Evolutionary conservation across 164 flowering plant species (phyloP).

Genomic region (Magnolia officinalis): DNA sequence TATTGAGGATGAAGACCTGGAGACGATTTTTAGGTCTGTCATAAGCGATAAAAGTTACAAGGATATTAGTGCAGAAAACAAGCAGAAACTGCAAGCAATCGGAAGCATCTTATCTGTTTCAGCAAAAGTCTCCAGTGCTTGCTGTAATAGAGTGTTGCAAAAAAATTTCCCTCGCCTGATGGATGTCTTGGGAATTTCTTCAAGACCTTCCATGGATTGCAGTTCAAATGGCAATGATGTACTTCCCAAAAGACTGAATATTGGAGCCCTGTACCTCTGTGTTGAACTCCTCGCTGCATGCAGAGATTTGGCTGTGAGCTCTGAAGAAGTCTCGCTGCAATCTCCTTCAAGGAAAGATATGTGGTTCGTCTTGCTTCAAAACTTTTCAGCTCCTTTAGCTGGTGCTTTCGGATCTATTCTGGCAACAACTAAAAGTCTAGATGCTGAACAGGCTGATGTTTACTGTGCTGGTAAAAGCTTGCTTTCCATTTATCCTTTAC

Average conservation of each 20-base stretch:
- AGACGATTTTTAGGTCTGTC: slow-evolving; percentile 36
- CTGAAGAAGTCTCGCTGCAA: slow-evolving; percentile 15
- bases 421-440: slow-evolving; percentile 22
- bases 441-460: slow-evolving; percentile 26
- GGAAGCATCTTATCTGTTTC: slow-evolving; percentile 53
- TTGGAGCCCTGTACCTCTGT: slow-evolving; percentile 71
- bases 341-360: slow-evolving; percentile 27
- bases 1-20: slow-evolving; percentile 58
- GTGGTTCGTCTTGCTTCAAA: slow-evolving; percentile 44
- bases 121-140: slow-evolving; percentile 49
- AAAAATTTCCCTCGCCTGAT: slow-evolving; percentile 49
- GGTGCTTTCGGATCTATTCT: slow-evolving; percentile 38
- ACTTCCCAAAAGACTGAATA: slow-evolving; percentile 24
- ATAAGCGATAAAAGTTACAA: slow-evolving; percentile 23
- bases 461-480: slow-evolving; percentile 46
- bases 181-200: slow-evolving; percentile 39
- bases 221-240: slow-evolving; percentile 8
- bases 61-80: slow-evolving; percentile 39
- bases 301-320: slow-evolving; percentile 40
- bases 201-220: slow-evolving; percentile 14
- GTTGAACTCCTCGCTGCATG: slow-evolving; percentile 67
- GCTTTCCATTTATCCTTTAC: not conserved
- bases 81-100: slow-evolving; percentile 50
- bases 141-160: slow-evolving; percentile 46
- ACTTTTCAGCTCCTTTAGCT: slow-evolving; percentile 37